Conservation (phyloP, 495 filamentous ascomycete genomes). For the Echria macrotheca region DNA sequence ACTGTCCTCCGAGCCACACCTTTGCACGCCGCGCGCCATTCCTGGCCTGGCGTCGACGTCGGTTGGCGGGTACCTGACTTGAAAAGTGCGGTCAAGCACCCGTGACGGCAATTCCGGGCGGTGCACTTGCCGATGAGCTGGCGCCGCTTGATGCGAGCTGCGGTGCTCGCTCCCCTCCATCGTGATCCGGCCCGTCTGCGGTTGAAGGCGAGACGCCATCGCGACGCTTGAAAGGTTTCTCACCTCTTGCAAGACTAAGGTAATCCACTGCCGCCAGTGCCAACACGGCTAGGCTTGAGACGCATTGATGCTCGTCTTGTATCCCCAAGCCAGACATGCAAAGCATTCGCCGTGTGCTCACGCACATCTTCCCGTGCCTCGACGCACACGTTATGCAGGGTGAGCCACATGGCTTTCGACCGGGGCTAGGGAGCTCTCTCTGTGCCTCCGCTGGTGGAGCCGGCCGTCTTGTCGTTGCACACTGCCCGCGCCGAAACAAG, state of each 20-base stretch:
- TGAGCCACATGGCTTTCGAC: conserved; percentile 9
- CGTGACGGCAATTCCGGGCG: conserved; percentile 4
- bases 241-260: not conserved
- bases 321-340: conserved; percentile 1
- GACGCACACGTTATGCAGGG: conserved; percentile 8
- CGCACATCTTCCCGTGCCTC: conserved; percentile 1
- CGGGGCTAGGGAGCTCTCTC: not conserved
- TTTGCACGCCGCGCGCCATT: not conserved
- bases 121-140: conserved; percentile 2
- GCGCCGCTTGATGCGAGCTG: no score
- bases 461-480: not conserved
- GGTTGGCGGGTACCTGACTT: conserved; percentile 5
- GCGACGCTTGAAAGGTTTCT: not conserved
- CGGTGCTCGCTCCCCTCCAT: not conserved
- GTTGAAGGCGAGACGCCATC: not conserved
- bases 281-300: conserved; percentile 1
- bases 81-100: not conserved
- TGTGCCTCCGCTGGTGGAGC: conserved; percentile 3
- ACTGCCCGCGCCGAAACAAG: not conserved
- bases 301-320: conserved; percentile 3
- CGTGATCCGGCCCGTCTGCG: not conserved
- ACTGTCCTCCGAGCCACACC: conserved; percentile 1
- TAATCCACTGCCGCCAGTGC: not conserved
- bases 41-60: not conserved
- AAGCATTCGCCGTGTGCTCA: conserved; percentile 11